A percentile compares a stretch with the other conserved stretches of the same genome.
Evolutionary conservation across 2,329 filamentous ascomycete genomes (phyloP).

Genomic region (Diaporthe vexans): DNA sequence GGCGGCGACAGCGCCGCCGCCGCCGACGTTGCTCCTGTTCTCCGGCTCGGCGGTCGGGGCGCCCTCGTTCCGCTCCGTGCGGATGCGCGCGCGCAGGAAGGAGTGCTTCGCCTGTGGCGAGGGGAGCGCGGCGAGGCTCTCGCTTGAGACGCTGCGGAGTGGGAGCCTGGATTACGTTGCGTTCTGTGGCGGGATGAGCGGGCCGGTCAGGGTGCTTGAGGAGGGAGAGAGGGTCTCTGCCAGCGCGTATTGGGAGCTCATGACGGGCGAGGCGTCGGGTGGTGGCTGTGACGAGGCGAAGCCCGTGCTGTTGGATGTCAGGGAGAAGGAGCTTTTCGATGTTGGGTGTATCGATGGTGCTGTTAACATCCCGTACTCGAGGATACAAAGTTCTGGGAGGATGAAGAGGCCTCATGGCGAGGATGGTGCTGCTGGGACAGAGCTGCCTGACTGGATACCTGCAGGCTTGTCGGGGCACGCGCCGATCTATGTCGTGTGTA

Average conservation of each 20-base stretch:
- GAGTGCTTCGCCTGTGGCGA: slow-evolving; percentile 84
- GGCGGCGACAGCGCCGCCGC: neutral
- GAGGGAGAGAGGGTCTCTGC: slow-evolving; percentile 78
- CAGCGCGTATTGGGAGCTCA: slow-evolving; percentile 63
- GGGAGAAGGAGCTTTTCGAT: slow-evolving; percentile 87
- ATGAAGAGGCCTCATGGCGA: slow-evolving; percentile 35
- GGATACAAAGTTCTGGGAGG: slow-evolving; percentile 48
- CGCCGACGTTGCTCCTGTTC: slow-evolving; percentile 60
- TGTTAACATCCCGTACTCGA: slow-evolving; percentile 80
- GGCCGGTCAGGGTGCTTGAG: slow-evolving; percentile 68
- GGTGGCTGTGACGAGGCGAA: slow-evolving; percentile 32
- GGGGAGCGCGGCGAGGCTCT: slow-evolving; percentile 66
- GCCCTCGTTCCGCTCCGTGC: slow-evolving; percentile 77
- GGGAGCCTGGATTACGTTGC: slow-evolving; percentile 85
- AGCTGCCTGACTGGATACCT: slow-evolving; percentile 37
- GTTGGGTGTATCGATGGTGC: slow-evolving; percentile 83
- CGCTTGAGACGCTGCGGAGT: slow-evolving; percentile 70
- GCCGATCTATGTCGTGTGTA: slow-evolving; percentile 80
- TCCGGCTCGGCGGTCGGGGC: slow-evolving; percentile 53
- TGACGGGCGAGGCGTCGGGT: slow-evolving; percentile 37
- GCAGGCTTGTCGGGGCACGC: slow-evolving; percentile 55
- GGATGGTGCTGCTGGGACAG: neutral
- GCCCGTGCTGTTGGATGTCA: slow-evolving; percentile 82
- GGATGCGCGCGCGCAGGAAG: slow-evolving; percentile 76
- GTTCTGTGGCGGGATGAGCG: slow-evolving; percentile 79